A percentile compares a stretch with the other conserved stretches of the same genome.
Conservation (phyloP, 768 basidiomycete genomes). For the Amanita rimosa region DNA sequence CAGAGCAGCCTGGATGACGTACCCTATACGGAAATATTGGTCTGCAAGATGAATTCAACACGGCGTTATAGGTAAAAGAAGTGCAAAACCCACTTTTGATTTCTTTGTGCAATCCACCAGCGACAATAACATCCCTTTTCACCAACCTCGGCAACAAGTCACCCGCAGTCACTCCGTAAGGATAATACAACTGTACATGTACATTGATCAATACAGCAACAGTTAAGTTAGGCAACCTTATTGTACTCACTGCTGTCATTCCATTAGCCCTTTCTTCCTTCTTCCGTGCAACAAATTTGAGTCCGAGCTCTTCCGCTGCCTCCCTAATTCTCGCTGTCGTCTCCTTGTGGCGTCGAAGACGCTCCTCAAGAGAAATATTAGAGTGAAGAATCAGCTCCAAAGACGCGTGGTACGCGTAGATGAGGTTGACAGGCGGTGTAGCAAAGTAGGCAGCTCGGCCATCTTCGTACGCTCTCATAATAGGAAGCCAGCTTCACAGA, state of each 20-base stretch:
- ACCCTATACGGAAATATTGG: conserved; percentile 89
- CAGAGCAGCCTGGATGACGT: conserved; percentile 13
- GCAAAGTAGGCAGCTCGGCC: conserved; percentile 85
- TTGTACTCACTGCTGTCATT: conserved; percentile 70
- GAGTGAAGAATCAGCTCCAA: conserved; percentile 55
- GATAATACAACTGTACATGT: conserved; percentile 58
- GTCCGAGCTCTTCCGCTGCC: conserved; percentile 52
- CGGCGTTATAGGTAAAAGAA: neutral
- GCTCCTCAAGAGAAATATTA: conserved; percentile 59
- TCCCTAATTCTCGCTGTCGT: conserved; percentile 61
- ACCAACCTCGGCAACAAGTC: conserved; percentile 71
- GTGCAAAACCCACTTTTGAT: conserved; percentile 53
- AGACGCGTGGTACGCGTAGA: conserved; percentile 84
- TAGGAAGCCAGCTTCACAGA: conserved; percentile 64
- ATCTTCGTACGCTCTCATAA: conserved; percentile 89
- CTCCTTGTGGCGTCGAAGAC: conserved; percentile 66
- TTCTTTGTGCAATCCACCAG: conserved; percentile 77
- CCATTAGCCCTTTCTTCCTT: conserved; percentile 73
- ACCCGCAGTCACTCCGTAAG: conserved; percentile 63
- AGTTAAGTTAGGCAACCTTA: neutral
- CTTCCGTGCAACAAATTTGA: conserved; percentile 59
- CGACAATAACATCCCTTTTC: conserved; percentile 66
- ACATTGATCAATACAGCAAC: conserved; percentile 2
- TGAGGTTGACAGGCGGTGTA: conserved; percentile 89
- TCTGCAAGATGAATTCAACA: conserved; percentile 24